Conservation (phyloP, 2,329 filamentous ascomycete species). For the Hymenoscyphus albidus region DNA sequence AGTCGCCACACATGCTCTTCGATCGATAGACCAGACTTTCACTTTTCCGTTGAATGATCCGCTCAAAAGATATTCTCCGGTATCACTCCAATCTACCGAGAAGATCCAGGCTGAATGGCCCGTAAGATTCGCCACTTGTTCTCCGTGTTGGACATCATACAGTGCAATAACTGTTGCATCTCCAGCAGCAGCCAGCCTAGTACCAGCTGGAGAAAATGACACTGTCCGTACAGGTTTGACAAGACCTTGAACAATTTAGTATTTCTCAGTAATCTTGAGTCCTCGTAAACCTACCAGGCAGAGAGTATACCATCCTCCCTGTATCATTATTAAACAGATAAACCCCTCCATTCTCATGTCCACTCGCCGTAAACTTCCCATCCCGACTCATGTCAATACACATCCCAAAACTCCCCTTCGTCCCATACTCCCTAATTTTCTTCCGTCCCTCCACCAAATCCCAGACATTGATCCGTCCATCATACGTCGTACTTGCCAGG, state of each 20-base stretch:
- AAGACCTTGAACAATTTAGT: slow-evolving; percentile 54
- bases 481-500: slow-evolving; percentile 81
- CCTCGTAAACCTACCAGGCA: slow-evolving; percentile 58
- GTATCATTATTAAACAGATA: slow-evolving; percentile 96
- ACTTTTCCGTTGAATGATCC: slow-evolving; percentile 89
- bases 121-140: slow-evolving; percentile 81
- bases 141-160: slow-evolving; percentile 88
- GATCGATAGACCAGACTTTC: slow-evolving; percentile 92
- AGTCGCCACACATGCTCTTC: slow-evolving; percentile 80
- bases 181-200: slow-evolving; percentile 81
- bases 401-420: slow-evolving; percentile 87
- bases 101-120: slow-evolving; percentile 86
- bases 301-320: slow-evolving; percentile 76
- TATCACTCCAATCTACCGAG: slow-evolving; percentile 87
- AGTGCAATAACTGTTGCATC: slow-evolving; percentile 85
- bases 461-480: slow-evolving; percentile 89
- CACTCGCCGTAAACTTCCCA: slow-evolving; percentile 82
- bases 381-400: slow-evolving; percentile 77
- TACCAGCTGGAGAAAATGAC: slow-evolving; percentile 82
- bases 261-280: slow-evolving; percentile 1
- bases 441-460: slow-evolving; percentile 54
- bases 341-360: slow-evolving; percentile 86
- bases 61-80: slow-evolving; percentile 85
- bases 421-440: slow-evolving; percentile 82
- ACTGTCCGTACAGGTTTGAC: slow-evolving; percentile 82